These are phyloP conservation scores for Alloteropsis semialata DNA, from an alignment of 176 grass and related monocot genomes.

Conservation along the genomic window DNA sequence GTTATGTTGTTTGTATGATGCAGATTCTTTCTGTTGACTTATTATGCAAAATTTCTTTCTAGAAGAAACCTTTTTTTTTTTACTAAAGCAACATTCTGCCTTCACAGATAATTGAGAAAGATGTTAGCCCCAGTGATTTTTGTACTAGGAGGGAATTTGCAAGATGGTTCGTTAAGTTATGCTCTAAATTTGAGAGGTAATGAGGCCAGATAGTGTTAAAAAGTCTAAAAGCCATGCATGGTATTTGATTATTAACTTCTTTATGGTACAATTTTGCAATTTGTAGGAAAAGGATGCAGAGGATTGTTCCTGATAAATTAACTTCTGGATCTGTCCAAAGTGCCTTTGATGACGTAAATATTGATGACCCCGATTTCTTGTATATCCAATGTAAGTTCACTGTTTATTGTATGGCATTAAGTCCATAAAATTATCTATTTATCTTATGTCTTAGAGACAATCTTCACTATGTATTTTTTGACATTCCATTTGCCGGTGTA, in stretches of 20 bases:
- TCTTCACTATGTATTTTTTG: not conserved
- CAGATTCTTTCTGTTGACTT: not conserved
- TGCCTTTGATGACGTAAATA: constrained; percentile 80
- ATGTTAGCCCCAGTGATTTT: constrained; percentile 58
- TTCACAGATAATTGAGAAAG: constrained; percentile 82
- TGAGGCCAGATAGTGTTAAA: not conserved
- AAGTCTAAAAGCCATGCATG: not conserved
- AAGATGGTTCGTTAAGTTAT: constrained; percentile 87
- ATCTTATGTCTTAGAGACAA: not conserved
- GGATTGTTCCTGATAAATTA: constrained; percentile 53
- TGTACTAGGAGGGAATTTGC: constrained; percentile 90
- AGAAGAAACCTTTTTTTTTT: not conserved
- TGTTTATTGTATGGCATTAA: constrained; percentile 21
- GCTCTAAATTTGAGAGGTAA: constrained; percentile 84
- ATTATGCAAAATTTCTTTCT: not conserved
- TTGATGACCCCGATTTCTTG: constrained; percentile 81
- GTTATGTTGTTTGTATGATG: constrained; percentile 5
- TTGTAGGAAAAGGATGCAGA: constrained; percentile 70
- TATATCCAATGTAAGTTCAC: constrained; percentile 88
- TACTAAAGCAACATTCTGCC: not conserved
- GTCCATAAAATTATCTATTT: not conserved
- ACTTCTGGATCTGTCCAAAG: constrained; percentile 38
- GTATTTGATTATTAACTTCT: constrained; percentile 1
- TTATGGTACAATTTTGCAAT: constrained; percentile 31
- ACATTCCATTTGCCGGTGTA: not conserved